Conservation (phyloP, 306 rosid species). For the Inga laurina region DNA sequence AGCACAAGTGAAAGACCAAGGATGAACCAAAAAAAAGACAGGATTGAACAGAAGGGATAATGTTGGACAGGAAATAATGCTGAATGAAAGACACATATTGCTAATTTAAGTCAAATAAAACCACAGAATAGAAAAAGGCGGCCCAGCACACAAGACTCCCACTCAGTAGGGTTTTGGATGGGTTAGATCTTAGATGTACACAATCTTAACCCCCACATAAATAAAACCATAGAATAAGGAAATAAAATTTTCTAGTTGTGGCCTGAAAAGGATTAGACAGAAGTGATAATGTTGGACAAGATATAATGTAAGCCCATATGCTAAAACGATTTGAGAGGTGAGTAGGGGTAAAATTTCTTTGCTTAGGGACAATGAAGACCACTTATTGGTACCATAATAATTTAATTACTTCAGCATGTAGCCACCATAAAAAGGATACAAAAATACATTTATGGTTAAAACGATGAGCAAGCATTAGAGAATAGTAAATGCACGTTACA, state of each 20-base stretch:
- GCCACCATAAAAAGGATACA: neutral
- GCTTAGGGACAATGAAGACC: neutral
- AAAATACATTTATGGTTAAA: neutral
- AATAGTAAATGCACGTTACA: neutral
- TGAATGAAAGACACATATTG: neutral
- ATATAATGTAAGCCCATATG: neutral
- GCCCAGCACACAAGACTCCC: too few species aligned
- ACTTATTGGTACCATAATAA: neutral
- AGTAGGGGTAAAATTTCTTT: neutral
- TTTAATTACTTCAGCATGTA: too few species aligned
- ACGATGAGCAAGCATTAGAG: neutral
- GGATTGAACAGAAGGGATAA: neutral
- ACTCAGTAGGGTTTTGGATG: too few species aligned
- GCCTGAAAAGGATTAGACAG: neutral
- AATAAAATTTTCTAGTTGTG: neutral
- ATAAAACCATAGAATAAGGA: neutral
- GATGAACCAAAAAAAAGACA: neutral
- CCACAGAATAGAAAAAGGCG: neutral
- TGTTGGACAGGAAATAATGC: neutral
- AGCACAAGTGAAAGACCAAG: slow-evolving; percentile 11
- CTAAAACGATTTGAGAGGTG: neutral
- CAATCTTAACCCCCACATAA: neutral
- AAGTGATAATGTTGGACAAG: neutral
- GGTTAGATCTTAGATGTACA: too few species aligned
- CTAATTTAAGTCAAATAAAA: neutral